These are phyloP conservation scores for Nakazawaea siamensis DNA, from an alignment of 805 yeast genomes.

Conservation along the genomic window DNA sequence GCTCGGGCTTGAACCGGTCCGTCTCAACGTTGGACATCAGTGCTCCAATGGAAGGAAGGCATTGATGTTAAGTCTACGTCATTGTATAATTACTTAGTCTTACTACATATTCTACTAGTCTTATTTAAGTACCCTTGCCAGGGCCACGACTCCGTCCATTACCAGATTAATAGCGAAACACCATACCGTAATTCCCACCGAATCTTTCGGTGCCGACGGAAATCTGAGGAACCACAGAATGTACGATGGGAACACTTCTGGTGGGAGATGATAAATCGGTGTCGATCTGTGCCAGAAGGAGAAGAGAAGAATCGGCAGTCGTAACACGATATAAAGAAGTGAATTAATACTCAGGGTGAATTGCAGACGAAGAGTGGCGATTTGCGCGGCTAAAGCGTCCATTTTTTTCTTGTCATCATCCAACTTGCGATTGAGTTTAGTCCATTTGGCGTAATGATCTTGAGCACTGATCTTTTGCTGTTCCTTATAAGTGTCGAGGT, in stretches of 20 bases:
- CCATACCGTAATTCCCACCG: conserved; percentile 55
- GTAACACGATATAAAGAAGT: conserved; percentile 29
- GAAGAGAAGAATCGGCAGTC: conserved; percentile 38
- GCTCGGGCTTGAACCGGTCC: conserved; percentile 13
- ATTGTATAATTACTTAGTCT: no score
- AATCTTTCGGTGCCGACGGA: conserved; percentile 56
- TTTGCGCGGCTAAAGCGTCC: conserved; percentile 28
- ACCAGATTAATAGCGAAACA: conserved; percentile 26
- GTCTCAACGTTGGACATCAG: conserved; percentile 11
- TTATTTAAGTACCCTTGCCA: conserved; percentile 58
- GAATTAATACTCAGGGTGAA: conserved; percentile 26
- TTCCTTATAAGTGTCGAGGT: conserved; percentile 38
- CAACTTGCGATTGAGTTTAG: conserved; percentile 70
- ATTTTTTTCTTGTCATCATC: conserved; percentile 51
- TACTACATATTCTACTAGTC: no score
- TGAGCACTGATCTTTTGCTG: conserved; percentile 70
- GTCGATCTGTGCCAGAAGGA: conserved; percentile 45
- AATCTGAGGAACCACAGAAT: conserved; percentile 52
- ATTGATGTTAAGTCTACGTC: no score
- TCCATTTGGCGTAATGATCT: conserved; percentile 95
- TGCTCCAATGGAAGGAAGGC: no score
- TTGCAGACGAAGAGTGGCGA: conserved; percentile 27
- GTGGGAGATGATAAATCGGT: conserved; percentile 53
- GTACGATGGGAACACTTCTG: conserved; percentile 43
- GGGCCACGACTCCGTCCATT: conserved; percentile 27